Conservation (phyloP, 2,329 filamentous ascomycete genomes). For the Curvularia verruculosa region DNA sequence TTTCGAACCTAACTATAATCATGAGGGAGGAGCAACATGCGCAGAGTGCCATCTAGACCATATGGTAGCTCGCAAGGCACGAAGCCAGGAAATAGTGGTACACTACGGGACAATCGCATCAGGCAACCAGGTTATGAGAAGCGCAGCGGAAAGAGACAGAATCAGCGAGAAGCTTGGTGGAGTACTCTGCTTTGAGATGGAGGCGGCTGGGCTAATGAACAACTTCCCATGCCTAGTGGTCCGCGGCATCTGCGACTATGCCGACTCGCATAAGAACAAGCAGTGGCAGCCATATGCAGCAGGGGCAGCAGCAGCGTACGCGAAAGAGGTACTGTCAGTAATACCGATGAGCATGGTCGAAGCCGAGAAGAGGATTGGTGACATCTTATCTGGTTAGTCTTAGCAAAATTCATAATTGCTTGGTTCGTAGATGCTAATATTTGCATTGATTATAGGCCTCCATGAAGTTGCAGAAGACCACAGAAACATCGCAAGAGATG, state of each 20-base stretch:
- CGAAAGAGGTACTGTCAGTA: not conserved
- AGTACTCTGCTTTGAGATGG: constrained; percentile 1
- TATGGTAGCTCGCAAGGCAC: too few relatives aligned
- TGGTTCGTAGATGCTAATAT: constrained; percentile 14
- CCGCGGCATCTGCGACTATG: constrained; percentile 7
- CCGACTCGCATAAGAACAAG: not conserved
- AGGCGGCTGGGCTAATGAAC: too few relatives aligned
- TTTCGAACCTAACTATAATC: too few relatives aligned
- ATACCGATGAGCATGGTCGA: not conserved
- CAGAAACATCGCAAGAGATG: constrained; percentile 6
- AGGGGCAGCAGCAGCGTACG: not conserved
- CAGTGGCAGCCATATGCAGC: not conserved
- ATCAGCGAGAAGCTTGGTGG: not conserved
- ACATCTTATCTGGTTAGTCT: constrained; percentile 17
- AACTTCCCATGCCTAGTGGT: constrained; percentile 8
- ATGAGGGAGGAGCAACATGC: too few relatives aligned
- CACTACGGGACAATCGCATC: constrained; percentile 49
- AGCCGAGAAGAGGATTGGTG: constrained; percentile 6
- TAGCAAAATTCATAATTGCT: constrained; percentile 2
- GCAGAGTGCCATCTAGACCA: too few relatives aligned
- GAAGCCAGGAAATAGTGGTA: constrained; percentile 23
- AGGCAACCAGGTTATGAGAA: not conserved
- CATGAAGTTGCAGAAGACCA: constrained; percentile 12
- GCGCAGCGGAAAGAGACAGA: not conserved
- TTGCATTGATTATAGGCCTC: constrained; percentile 16